These are phyloP conservation scores for Pestalotiopsis sp. DNA, from an alignment of 2,329 filamentous ascomycete species.

Conservation along the genomic window DNA sequence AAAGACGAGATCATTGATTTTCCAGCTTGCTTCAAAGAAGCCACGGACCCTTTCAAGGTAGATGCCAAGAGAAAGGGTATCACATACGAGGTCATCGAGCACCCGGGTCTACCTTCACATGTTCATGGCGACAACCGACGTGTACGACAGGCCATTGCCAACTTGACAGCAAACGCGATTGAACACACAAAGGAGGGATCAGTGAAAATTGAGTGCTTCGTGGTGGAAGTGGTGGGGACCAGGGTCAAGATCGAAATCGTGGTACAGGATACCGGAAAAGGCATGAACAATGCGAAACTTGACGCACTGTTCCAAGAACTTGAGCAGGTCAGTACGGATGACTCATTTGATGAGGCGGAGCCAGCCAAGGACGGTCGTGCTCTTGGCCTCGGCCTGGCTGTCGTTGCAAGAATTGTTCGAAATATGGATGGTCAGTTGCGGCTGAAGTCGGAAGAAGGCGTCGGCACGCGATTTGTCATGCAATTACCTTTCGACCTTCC, in stretches of 20 bases:
- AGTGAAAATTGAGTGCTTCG: slow-evolving; percentile 71
- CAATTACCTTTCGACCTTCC: slow-evolving; percentile 75
- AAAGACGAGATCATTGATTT: slow-evolving; percentile 83
- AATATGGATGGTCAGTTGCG: slow-evolving; percentile 90
- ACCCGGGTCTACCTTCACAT: slow-evolving; percentile 67
- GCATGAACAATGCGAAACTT: slow-evolving; percentile 58
- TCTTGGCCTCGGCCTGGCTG: slow-evolving; percentile 80
- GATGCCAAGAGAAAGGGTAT: slow-evolving; percentile 79
- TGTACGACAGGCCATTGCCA: slow-evolving; percentile 81
- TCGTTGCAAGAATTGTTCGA: slow-evolving; percentile 83
- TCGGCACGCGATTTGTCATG: slow-evolving; percentile 81
- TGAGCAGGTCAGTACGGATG: slow-evolving; percentile 57
- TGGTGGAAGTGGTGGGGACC: slow-evolving; percentile 52
- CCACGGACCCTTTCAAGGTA: slow-evolving; percentile 70
- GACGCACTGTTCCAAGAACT: slow-evolving; percentile 61
- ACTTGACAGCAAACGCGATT: slow-evolving; percentile 83
- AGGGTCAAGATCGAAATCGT: slow-evolving; percentile 73
- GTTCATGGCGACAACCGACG: slow-evolving; percentile 80
- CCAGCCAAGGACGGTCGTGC: slow-evolving; percentile 42
- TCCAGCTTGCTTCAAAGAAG: slow-evolving; percentile 70
- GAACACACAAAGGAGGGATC: slow-evolving; percentile 71
- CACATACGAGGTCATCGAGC: slow-evolving; percentile 66
- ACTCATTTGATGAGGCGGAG: slow-evolving; percentile 31
- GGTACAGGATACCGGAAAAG: slow-evolving; percentile 74
- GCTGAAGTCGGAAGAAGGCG: slow-evolving; percentile 80